Conservation (phyloP, 73 alveolate species). For the Paramecium caudatum region DNA sequence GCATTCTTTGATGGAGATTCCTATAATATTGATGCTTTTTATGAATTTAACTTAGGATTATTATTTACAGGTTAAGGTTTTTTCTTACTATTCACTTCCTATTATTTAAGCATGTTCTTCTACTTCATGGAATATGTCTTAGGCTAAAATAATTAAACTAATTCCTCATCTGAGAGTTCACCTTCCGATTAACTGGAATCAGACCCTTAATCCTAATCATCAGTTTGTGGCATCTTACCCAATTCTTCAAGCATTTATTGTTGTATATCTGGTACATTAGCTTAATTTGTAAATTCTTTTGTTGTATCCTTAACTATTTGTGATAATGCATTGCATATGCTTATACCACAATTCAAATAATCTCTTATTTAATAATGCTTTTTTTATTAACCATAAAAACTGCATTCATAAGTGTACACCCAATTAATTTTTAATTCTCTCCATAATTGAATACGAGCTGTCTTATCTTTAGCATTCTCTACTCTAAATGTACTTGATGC, state of each 20-base stretch:
- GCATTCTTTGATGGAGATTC: slow-evolving; percentile 1
- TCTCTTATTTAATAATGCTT: slow-evolving; percentile 65
- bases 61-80: neutral
- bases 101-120: slow-evolving; percentile 18
- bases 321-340: slow-evolving; percentile 38
- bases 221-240: slow-evolving; percentile 71
- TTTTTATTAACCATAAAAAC: slow-evolving; percentile 71
- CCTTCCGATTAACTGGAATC: slow-evolving; percentile 72
- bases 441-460: slow-evolving; percentile 86
- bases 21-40: slow-evolving; percentile 19
- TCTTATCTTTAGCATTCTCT: slow-evolving; percentile 82
- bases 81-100: neutral
- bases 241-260: slow-evolving; percentile 51
- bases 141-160: slow-evolving; percentile 53
- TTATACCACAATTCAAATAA: slow-evolving; percentile 62
- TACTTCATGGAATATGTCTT: slow-evolving; percentile 43
- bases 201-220: slow-evolving; percentile 72
- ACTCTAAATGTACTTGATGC: slow-evolving; percentile 82
- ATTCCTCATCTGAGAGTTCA: slow-evolving; percentile 75
- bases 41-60: neutral
- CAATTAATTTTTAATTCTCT: slow-evolving; percentile 78
- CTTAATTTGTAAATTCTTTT: slow-evolving; percentile 63
- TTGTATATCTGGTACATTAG: slow-evolving; percentile 25
- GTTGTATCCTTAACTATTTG: slow-evolving; percentile 65
- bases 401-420: slow-evolving; percentile 71